Evolutionary conservation across 176 grass and related monocot species (phyloP).

Genomic region (Otatea glauca): DNA sequence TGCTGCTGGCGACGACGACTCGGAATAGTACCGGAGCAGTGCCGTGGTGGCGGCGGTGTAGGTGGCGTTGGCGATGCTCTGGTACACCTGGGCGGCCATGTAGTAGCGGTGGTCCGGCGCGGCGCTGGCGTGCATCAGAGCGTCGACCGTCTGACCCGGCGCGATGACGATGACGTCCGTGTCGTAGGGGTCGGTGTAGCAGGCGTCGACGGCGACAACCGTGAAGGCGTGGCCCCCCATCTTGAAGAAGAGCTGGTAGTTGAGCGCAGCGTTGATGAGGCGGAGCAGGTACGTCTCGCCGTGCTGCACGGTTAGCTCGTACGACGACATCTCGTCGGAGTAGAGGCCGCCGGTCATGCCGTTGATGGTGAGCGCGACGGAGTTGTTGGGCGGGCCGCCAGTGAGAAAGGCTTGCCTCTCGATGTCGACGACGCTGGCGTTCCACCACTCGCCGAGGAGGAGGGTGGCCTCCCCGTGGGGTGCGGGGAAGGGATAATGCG

Average conservation of each 20-base stretch:
- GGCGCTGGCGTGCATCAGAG: slow-evolving; percentile 58
- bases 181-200: slow-evolving; percentile 66
- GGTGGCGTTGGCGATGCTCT: slow-evolving; percentile 45
- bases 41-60: slow-evolving; percentile 53
- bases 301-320: slow-evolving; percentile 39
- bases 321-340: not conserved
- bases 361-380: slow-evolving; percentile 65
- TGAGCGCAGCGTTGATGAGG: slow-evolving; percentile 71
- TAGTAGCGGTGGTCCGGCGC: slow-evolving; percentile 38
- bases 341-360: slow-evolving; percentile 40
- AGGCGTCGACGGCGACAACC: slow-evolving; percentile 61
- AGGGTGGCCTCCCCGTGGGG: slow-evolving; percentile 59
- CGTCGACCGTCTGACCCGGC: slow-evolving; percentile 72
- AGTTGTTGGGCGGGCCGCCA: slow-evolving; percentile 41
- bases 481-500: slow-evolving; percentile 46
- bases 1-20: not conserved
- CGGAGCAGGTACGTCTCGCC: slow-evolving; percentile 61
- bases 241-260: slow-evolving; percentile 73
- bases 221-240: slow-evolving; percentile 67
- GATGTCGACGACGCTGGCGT: slow-evolving; percentile 54
- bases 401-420: slow-evolving; percentile 36
- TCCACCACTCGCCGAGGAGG: slow-evolving; percentile 69
- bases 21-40: slow-evolving; percentile 42
- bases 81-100: slow-evolving; percentile 61
- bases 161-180: slow-evolving; percentile 56